A percentile compares a stretch with the other conserved stretches of the same genome.
Evolutionary conservation across 192 early-diverging fungal species (phyloP).

Genomic region (Backusella tuberculispora): DNA sequence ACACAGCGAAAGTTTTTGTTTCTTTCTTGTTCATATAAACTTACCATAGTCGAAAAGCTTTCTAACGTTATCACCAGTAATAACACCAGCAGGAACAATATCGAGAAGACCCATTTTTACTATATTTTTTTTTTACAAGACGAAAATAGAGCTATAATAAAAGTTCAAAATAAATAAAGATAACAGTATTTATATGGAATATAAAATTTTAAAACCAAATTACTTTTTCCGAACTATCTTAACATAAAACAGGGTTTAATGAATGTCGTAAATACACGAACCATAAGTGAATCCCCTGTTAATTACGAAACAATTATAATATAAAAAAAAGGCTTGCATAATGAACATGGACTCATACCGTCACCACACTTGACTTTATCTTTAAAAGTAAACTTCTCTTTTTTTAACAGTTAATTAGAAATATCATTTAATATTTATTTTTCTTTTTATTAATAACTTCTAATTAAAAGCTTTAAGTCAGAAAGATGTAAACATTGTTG

Average conservation of each 20-base stretch:
- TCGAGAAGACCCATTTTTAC: slow-evolving; percentile 75
- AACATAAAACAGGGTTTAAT: slow-evolving; percentile 1
- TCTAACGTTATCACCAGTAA: slow-evolving; percentile 91
- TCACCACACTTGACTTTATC: background rate
- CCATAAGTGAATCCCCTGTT: background rate
- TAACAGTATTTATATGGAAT: background rate
- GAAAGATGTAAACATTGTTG: no score
- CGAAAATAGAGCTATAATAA: slow-evolving; percentile 23
- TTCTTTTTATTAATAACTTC: no score
- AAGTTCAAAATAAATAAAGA: background rate
- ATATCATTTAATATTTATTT: no score
- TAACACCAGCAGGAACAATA: slow-evolving; percentile 88
- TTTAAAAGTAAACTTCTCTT: background rate
- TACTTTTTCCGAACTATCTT: background rate
- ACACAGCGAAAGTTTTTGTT: no score
- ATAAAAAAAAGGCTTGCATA: slow-evolving; percentile 7
- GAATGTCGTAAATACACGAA: background rate
- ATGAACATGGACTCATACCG: background rate
- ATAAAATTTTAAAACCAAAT: background rate
- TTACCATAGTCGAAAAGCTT: slow-evolving; percentile 73
- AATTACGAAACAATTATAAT: slow-evolving; percentile 1
- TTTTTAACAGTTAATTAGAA: no score
- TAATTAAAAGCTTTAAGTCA: no score
- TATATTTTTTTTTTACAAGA: background rate
- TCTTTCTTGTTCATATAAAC: background rate